Percentiles rank a stretch among this genome's conserved stretches.
phyloP scores from a whole-genome alignment of 768 basidiomycete genomes.

The Favolaschia claudopus region DNA sequence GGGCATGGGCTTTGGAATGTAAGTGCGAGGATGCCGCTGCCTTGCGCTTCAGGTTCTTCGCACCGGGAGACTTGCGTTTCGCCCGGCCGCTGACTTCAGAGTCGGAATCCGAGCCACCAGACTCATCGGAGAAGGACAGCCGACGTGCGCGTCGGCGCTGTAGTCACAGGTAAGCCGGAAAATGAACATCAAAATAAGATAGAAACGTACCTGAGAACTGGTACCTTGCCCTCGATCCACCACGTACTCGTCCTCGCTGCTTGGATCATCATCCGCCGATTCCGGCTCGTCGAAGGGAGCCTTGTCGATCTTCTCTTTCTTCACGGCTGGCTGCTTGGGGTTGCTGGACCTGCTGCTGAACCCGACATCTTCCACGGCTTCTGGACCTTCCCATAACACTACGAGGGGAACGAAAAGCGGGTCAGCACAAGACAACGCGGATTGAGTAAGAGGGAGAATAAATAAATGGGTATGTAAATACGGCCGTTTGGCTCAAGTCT shows the following conservation, averaged over 20 bases:
- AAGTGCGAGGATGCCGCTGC: conserved; percentile 44
- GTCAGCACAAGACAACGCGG: conserved; percentile 20
- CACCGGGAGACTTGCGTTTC: conserved; percentile 30
- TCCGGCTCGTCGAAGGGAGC: conserved; percentile 19
- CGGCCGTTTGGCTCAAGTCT: conserved; percentile 1
- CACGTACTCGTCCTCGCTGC: conserved; percentile 79
- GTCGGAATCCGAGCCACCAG: conserved; percentile 51
- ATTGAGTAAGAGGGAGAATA: conserved; percentile 14
- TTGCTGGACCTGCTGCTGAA: conserved; percentile 37
- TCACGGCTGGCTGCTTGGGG: conserved; percentile 36
- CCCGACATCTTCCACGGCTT: conserved; percentile 61
- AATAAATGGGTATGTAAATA: neutral
- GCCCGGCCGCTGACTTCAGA: conserved; percentile 34
- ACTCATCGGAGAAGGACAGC: conserved; percentile 49
- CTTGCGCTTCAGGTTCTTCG: conserved; percentile 61
- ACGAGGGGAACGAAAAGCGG: conserved; percentile 35
- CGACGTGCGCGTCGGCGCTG: conserved; percentile 54
- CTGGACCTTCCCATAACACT: conserved; percentile 81
- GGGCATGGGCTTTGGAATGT: no score
- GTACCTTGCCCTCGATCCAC: conserved; percentile 50
- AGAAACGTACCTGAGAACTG: conserved; percentile 29
- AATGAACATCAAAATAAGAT: conserved; percentile 16
- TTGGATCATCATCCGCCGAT: conserved; percentile 41
- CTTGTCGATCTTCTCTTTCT: conserved; percentile 31
- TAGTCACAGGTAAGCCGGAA: conserved; percentile 6